phyloP scores from a whole-genome alignment of 129 eudicot genomes.

The Silybum marianum region DNA sequence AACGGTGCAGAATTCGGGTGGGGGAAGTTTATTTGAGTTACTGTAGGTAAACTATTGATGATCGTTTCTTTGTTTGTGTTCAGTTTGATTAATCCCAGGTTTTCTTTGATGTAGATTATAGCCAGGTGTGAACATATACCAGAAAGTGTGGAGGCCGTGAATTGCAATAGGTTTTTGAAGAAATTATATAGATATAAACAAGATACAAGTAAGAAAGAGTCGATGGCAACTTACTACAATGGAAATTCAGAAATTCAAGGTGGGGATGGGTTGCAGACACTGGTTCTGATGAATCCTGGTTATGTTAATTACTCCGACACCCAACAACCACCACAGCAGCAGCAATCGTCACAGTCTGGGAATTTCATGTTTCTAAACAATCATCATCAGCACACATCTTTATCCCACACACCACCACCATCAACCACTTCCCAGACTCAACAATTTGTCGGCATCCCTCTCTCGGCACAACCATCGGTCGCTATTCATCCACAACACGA shows the following conservation, averaged over 20 bases:
- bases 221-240: constrained; percentile 66
- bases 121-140: constrained; percentile 16
- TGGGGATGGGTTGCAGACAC: constrained; percentile 71
- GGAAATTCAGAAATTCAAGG: constrained; percentile 72
- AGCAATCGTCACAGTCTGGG: constrained; percentile 35
- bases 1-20: no score
- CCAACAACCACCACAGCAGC: constrained; percentile 36
- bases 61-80: background rate
- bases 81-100: background rate
- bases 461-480: constrained; percentile 39
- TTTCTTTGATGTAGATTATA: background rate
- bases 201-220: background rate
- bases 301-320: constrained; percentile 60
- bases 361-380: constrained; percentile 58
- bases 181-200: background rate
- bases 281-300: constrained; percentile 73
- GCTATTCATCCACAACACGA: constrained; percentile 56
- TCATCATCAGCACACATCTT: constrained; percentile 20
- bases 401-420: constrained; percentile 52
- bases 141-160: constrained; percentile 11
- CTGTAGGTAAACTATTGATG: background rate
- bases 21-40: background rate
- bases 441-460: constrained; percentile 75
- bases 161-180: constrained; percentile 8
- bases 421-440: constrained; percentile 54